Evolutionary conservation across 176 grass and related monocot genomes (phyloP).

Genomic region (Phragmites australis): DNA sequence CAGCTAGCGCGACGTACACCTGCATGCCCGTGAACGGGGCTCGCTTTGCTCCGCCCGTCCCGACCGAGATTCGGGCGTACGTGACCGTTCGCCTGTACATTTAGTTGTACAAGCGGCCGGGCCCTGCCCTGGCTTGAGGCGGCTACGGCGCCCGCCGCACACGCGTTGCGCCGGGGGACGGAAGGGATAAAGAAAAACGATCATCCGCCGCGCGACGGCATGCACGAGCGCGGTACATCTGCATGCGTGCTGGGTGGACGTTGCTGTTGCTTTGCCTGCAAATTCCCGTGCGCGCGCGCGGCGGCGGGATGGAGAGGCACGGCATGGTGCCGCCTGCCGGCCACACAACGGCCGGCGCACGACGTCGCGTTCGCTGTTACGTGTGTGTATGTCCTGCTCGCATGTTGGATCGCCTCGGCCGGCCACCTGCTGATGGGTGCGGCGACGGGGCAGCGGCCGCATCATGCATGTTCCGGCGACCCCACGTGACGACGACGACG

Average conservation of each 20-base stretch:
- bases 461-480: background rate
- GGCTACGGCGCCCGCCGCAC: no score
- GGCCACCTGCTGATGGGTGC: background rate
- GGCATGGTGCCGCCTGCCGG: background rate
- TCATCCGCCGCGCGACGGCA: no score
- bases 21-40: background rate
- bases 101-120: no score
- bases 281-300: background rate
- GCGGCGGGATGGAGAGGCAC: slow-evolving; percentile 13
- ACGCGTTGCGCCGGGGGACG: no score
- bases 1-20: background rate
- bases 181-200: no score
- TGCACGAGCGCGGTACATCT: no score
- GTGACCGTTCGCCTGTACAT: no score
- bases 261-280: background rate
- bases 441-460: background rate
- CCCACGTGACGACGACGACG: background rate
- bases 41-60: no score
- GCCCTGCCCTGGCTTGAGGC: no score
- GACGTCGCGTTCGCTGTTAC: background rate
- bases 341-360: background rate
- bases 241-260: no score
- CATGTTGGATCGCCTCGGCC: background rate
- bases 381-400: background rate
- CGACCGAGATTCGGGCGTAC: no score